Evolutionary conservation across 2,329 filamentous ascomycete species (phyloP).

Genomic region (Paecilomyces niveus): DNA sequence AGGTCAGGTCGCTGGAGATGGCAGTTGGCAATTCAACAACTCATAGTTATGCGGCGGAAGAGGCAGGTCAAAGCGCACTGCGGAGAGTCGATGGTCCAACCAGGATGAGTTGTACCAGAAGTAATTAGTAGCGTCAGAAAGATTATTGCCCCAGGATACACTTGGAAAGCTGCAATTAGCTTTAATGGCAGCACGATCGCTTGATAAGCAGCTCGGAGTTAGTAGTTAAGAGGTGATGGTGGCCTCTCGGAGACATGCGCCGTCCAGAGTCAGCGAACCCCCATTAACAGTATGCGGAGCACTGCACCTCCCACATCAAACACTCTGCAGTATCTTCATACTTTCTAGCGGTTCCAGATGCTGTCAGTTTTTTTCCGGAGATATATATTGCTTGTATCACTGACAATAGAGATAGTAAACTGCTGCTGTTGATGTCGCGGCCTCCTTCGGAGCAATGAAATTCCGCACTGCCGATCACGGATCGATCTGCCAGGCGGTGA

Average conservation of each 20-base stretch:
- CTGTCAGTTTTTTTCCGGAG: background rate
- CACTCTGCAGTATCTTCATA: background rate
- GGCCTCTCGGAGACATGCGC: background rate
- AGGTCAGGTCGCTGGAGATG: background rate
- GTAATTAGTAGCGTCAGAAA: background rate
- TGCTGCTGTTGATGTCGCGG: background rate
- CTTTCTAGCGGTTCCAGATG: background rate
- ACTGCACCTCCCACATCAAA: background rate
- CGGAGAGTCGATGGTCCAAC: background rate
- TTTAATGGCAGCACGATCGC: background rate
- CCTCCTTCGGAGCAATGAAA: background rate
- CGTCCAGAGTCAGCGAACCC: background rate
- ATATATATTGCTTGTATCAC: background rate
- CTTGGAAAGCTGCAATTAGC: background rate
- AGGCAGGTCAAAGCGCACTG: background rate
- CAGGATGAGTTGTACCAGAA: background rate
- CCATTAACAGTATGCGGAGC: background rate
- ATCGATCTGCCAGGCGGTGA: slow-evolving; percentile 2
- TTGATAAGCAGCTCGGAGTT: background rate
- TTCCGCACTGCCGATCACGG: background rate
- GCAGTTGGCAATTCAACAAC: background rate
- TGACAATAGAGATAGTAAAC: background rate
- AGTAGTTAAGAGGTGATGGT: background rate
- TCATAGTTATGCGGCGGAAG: background rate
- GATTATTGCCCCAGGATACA: background rate